Conservation (phyloP, 805 yeast species). For the Saccharomycopsis capsularis region DNA sequence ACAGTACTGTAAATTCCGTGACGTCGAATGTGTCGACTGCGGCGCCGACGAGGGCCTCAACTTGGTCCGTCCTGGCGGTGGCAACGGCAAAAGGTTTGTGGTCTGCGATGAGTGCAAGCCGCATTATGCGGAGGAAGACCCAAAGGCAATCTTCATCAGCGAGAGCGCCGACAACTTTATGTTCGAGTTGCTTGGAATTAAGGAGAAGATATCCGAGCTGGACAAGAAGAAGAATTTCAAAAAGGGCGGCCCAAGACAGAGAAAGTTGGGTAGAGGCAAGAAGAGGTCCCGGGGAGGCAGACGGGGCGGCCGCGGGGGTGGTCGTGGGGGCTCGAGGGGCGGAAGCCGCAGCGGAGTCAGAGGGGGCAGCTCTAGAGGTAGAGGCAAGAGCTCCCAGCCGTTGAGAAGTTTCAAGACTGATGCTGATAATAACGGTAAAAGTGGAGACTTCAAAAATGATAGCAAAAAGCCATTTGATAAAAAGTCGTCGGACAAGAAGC, state of each 20-base stretch:
- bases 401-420: not conserved
- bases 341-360: conserved; percentile 5
- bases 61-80: conserved; percentile 24
- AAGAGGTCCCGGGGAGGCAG: conserved; percentile 13
- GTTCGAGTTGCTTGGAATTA: conserved; percentile 41
- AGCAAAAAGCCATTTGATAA: too few relatives aligned
- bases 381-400: not conserved
- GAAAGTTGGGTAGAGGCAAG: conserved; percentile 33
- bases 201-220: conserved; percentile 37
- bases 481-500: too few relatives aligned
- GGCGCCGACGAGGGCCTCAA: conserved; percentile 35
- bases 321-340: conserved; percentile 6
- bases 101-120: conserved; percentile 39
- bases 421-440: too few relatives aligned
- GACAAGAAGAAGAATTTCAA: conserved; percentile 4
- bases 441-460: too few relatives aligned
- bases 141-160: conserved; percentile 30
- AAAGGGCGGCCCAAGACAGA: conserved; percentile 27
- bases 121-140: conserved; percentile 16
- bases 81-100: conserved; percentile 24
- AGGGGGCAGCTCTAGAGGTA: conserved; percentile 2
- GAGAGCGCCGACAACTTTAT: conserved; percentile 44
- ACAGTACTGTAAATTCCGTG: conserved; percentile 44
- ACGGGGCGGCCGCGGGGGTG: conserved; percentile 18
- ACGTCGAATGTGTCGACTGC: conserved; percentile 42